Percentiles rank a stretch among this genome's conserved stretches.
phyloP scores from a whole-genome alignment of 768 basidiomycete genomes.

The Suillus plorans region DNA sequence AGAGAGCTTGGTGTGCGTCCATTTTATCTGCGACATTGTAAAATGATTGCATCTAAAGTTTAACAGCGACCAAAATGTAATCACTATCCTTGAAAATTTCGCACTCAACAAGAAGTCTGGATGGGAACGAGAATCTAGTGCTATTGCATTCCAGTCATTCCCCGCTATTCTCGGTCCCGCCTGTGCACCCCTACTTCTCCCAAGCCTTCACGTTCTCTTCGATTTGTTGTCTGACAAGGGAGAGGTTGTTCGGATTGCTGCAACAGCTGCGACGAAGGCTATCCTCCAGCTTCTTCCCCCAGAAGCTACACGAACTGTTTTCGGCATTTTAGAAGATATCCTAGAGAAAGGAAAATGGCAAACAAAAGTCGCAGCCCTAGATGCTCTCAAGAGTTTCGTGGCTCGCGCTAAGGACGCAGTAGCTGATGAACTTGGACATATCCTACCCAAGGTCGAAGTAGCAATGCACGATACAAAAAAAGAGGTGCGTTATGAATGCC shows the following conservation, averaged over 20 bases:
- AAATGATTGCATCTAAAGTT: conserved; percentile 16
- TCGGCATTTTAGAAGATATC: conserved; percentile 67
- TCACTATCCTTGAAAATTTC: conserved; percentile 64
- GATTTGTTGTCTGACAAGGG: conserved; percentile 93
- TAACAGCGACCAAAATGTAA: conserved; percentile 57
- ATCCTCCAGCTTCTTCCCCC: conserved; percentile 84
- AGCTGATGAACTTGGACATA: conserved; percentile 76
- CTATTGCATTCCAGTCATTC: conserved; percentile 77
- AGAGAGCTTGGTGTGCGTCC: conserved; percentile 56
- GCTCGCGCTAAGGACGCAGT: conserved; percentile 68
- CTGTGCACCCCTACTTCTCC: conserved; percentile 70
- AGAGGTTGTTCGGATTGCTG: conserved; percentile 83
- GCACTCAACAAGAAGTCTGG: conserved; percentile 86
- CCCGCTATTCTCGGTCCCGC: conserved; percentile 68
- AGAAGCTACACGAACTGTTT: conserved; percentile 71
- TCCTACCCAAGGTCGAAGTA: conserved; percentile 82
- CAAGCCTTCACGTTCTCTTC: conserved; percentile 74
- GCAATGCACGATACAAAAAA: conserved; percentile 97
- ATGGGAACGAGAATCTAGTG: conserved; percentile 85
- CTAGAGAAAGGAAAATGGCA: conserved; percentile 91
- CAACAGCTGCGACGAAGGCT: conserved; percentile 76
- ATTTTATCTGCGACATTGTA: conserved; percentile 9
- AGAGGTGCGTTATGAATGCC: conserved; percentile 56
- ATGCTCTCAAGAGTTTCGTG: conserved; percentile 78
- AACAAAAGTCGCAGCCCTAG: conserved; percentile 89